Percentiles rank a stretch among this genome's conserved stretches.
phyloP scores from a whole-genome alignment of 441 rosid genomes.

The Croton laevigatus region DNA sequence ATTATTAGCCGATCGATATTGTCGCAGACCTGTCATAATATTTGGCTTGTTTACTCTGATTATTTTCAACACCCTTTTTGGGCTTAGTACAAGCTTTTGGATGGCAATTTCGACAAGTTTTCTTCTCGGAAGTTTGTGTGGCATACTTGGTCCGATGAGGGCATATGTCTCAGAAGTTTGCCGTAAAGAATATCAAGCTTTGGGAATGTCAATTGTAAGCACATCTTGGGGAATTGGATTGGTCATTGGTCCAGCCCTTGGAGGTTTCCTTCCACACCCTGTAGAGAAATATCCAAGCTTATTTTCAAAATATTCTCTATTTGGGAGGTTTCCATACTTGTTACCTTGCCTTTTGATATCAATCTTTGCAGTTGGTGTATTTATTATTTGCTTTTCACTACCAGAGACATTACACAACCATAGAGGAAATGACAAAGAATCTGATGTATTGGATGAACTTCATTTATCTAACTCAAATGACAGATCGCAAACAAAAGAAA shows the following conservation, averaged over 20 bases:
- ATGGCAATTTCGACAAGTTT: slow-evolving; percentile 32
- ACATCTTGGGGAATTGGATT: slow-evolving; percentile 55
- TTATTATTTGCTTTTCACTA: slow-evolving; percentile 29
- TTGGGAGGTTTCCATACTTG: slow-evolving; percentile 52
- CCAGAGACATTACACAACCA: slow-evolving; percentile 53
- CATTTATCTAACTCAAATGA: slow-evolving; percentile 21
- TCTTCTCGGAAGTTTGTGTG: slow-evolving; percentile 31
- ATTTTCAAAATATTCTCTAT: slow-evolving; percentile 32
- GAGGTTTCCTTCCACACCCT: slow-evolving; percentile 57
- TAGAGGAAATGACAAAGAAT: slow-evolving; percentile 16
- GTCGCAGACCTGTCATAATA: slow-evolving; percentile 46
- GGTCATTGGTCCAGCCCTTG: slow-evolving; percentile 53
- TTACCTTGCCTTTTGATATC: slow-evolving; percentile 52
- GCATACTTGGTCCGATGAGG: slow-evolving; percentile 33
- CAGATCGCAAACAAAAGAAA: slow-evolving; percentile 12
- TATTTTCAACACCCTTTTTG: slow-evolving; percentile 32
- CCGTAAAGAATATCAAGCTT: slow-evolving; percentile 42
- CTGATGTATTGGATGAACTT: slow-evolving; percentile 20
- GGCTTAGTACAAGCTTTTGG: slow-evolving; percentile 33
- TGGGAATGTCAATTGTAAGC: slow-evolving; percentile 49
- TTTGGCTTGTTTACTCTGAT: slow-evolving; percentile 35
- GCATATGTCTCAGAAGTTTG: slow-evolving; percentile 53
- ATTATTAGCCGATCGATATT: slow-evolving; percentile 43
- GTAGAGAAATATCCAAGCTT: slow-evolving; percentile 35
- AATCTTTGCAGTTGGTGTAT: slow-evolving; percentile 35